Conservation (phyloP, 2,329 filamentous ascomycete species). For the Penicillium fuscoglaucum region DNA sequence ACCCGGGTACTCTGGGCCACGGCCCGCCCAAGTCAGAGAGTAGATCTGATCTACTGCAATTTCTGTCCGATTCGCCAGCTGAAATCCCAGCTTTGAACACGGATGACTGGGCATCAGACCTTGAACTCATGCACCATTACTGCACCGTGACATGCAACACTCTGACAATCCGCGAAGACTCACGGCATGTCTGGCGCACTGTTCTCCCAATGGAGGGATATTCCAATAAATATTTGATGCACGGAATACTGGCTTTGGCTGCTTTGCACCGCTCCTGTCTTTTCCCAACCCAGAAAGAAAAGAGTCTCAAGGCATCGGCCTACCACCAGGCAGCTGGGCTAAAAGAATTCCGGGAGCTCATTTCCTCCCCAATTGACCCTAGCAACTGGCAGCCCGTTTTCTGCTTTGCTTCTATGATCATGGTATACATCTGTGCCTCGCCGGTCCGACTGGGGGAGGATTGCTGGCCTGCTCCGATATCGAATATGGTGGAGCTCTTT, state of each 20-base stretch:
- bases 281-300: conserved; percentile 15
- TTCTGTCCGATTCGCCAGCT: conserved; percentile 8
- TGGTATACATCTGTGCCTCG: conserved; percentile 14
- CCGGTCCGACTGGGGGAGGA: conserved; percentile 13
- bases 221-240: conserved; percentile 34
- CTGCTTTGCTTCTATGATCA: conserved; percentile 23
- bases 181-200: conserved; percentile 33
- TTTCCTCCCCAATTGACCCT: conserved; percentile 17
- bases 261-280: conserved; percentile 29
- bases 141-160: conserved; percentile 36
- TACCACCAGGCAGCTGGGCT: conserved; percentile 21
- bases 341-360: conserved; percentile 23
- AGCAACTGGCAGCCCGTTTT: conserved; percentile 25
- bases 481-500: conserved; percentile 20
- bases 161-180: conserved; percentile 19
- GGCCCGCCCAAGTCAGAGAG: conserved; percentile 5
- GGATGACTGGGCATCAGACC: conserved; percentile 32
- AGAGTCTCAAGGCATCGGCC: conserved; percentile 18
- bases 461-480: conserved; percentile 21
- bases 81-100: background rate
- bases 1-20: background rate
- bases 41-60: conserved; percentile 13
- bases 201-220: conserved; percentile 33
- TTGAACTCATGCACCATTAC: conserved; percentile 47
- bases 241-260: conserved; percentile 34